Percentiles rank a stretch among this genome's conserved stretches.
phyloP scores from a whole-genome alignment of 2,329 filamentous ascomycete genomes.

The Blumeria graminis region DNA sequence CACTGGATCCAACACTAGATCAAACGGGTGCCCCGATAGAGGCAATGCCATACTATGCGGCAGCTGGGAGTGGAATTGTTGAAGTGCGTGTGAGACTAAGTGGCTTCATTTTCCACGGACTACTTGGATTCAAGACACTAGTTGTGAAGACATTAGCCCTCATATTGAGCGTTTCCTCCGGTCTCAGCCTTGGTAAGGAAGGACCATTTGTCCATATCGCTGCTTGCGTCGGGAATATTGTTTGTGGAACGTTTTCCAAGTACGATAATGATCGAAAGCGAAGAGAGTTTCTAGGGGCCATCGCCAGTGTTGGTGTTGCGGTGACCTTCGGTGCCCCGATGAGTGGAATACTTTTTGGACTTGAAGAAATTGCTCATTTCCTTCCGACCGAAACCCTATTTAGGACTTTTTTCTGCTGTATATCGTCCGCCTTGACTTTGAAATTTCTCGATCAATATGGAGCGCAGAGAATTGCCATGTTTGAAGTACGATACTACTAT shows the following conservation, averaged over 20 bases:
- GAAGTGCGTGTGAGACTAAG: constrained; percentile 97
- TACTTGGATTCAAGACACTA: constrained; percentile 70
- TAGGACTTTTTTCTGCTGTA: constrained; percentile 94
- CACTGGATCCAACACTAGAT: neutral
- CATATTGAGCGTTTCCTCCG: constrained; percentile 74
- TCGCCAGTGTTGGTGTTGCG: constrained; percentile 73
- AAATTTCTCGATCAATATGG: constrained; percentile 94
- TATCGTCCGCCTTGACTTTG: constrained; percentile 68
- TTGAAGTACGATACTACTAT: constrained; percentile 69
- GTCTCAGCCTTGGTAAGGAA: constrained; percentile 78
- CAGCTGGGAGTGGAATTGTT: constrained; percentile 84
- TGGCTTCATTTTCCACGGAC: constrained; percentile 89
- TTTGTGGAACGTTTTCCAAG: constrained; percentile 78
- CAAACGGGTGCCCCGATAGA: neutral
- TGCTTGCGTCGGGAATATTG: constrained; percentile 84
- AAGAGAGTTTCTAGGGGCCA: constrained; percentile 79
- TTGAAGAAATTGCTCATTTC: constrained; percentile 93
- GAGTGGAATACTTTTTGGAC: constrained; percentile 71
- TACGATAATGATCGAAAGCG: constrained; percentile 89
- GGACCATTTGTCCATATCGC: constrained; percentile 94
- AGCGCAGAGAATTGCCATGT: constrained; percentile 88
- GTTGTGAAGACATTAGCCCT: constrained; percentile 64
- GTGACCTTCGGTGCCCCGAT: constrained; percentile 85
- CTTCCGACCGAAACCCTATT: constrained; percentile 95
- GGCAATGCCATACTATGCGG: constrained; percentile 81